Evolutionary conservation across 805 yeast species (phyloP).

Genomic region (Candida corydali): DNA sequence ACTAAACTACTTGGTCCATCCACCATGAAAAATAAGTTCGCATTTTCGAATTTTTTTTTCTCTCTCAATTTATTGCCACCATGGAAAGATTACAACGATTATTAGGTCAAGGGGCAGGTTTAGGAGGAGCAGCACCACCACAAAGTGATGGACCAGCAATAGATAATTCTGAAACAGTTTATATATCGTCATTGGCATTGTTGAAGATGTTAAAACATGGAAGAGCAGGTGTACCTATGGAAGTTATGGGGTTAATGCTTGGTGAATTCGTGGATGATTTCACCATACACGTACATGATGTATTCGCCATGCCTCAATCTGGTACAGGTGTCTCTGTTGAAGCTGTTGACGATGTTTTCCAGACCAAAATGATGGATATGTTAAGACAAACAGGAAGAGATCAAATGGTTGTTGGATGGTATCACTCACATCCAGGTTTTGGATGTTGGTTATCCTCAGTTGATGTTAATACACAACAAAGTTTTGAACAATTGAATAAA

Average conservation of each 20-base stretch:
- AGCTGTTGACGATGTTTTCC: constrained; percentile 98
- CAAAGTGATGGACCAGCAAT: constrained; percentile 71
- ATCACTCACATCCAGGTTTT: constrained; percentile 98
- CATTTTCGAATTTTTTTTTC: constrained; percentile 4
- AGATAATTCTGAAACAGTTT: constrained; percentile 94
- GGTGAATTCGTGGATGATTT: constrained; percentile 98
- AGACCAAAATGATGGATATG: constrained; percentile 99
- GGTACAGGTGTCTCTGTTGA: constrained; percentile 99
- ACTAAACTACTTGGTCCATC: constrained; percentile 14
- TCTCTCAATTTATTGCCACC: constrained; percentile 3
- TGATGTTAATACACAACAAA: constrained; percentile 96
- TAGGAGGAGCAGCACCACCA: constrained; percentile 42
- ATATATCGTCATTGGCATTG: constrained; percentile 91
- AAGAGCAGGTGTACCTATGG: constrained; percentile 80
- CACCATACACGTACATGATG: constrained; percentile 95
- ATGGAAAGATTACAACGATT: constrained; percentile 51
- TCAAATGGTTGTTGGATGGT: constrained; percentile 99
- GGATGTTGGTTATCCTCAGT: constrained; percentile 99
- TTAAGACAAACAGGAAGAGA: constrained; percentile 98
- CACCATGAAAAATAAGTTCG: neutral
- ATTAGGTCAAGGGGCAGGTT: constrained; percentile 43
- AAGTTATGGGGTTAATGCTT: constrained; percentile 94
- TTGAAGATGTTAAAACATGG: constrained; percentile 97
- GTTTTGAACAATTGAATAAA: constrained; percentile 91
- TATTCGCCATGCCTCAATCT: constrained; percentile 98